Conservation (phyloP, 2,329 filamentous ascomycete species). For the Exserohilum turcica region DNA sequence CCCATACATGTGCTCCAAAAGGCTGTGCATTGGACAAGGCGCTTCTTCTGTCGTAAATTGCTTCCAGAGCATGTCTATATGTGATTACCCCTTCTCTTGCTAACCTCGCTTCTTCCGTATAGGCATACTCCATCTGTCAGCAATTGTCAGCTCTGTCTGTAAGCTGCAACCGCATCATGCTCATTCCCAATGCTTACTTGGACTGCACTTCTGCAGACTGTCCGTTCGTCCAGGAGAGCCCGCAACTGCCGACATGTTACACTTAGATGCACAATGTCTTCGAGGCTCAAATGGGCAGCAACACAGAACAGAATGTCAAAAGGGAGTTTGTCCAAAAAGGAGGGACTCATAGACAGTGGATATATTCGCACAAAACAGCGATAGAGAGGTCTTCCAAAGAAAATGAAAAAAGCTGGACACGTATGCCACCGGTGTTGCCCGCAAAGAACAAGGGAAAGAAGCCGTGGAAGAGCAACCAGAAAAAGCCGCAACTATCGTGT, state of each 20-base stretch:
- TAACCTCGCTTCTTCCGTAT: conserved; percentile 53
- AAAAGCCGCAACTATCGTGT: too few relatives aligned
- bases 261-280: conserved; percentile 64
- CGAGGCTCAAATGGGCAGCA: conserved; percentile 59
- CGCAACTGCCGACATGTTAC: conserved; percentile 59
- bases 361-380: conserved; percentile 64
- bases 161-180: conserved; percentile 16
- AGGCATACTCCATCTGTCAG: conserved; percentile 47
- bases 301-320: conserved; percentile 68
- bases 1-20: conserved; percentile 65
- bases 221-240: conserved; percentile 58
- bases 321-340: conserved; percentile 58
- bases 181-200: conserved; percentile 55
- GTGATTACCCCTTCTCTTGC: conserved; percentile 46
- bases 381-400: conserved; percentile 61
- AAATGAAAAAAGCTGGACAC: too few relatives aligned
- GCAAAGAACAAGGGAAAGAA: too few relatives aligned
- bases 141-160: conserved; percentile 3
- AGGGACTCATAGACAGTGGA: conserved; percentile 37
- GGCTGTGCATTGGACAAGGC: conserved; percentile 67
- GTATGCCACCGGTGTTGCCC: too few relatives aligned
- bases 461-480: too few relatives aligned
- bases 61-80: conserved; percentile 62
- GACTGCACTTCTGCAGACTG: conserved; percentile 62
- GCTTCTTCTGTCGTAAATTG: conserved; percentile 64